Evolutionary conservation across 805 yeast species (phyloP), one percentile per base, ranked within the genome.

Genomic region (Naumovozyma dairenensis): DNA sequence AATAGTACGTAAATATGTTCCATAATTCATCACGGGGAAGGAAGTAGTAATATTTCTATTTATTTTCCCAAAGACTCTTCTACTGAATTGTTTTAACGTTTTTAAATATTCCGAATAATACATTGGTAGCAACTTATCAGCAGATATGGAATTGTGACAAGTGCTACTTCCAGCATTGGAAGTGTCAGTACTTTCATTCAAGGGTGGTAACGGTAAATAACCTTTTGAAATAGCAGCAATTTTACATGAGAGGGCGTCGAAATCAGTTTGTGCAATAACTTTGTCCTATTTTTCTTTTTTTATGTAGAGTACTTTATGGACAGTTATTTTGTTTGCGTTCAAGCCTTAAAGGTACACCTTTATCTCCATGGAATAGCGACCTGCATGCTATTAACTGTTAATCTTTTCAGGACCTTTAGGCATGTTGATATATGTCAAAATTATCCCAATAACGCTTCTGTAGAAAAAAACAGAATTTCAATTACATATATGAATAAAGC

Each of bases 201-300:
- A 20, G 6, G 28, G 26, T 65, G 79, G 21, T 1, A 12, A 24
- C 10, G 57, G 52, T 21, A 75, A 49, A 44, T 80, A 79, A 0
- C 64, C 59, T 35, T 63, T 66, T 5, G 57, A 29, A 21, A 67
- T 62, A n/a, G 79, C 73, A 21, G 74, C 71, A 30, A 61, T 43
- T 16, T 84, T 66, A 43, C 84, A 74, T 10, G 81, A 67, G n/a
- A 80, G 51, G 0, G 87, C 87, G 53, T 79, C 86, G 38, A 67
- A 62, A 43, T 80, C 89, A 0, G 89, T 80, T 18, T 51, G 48
- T 28, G 52, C 58, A 7, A 56, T 44, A 4, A 45, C 40, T n/a
- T 42, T 37, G 14, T 48, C 48, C 57, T n/a, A n/a, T n/a, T n/a
- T n/a, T n/a, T n/a, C n/a, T n/a, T n/a, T n/a, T n/a, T n/a, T n/a